phyloP scores from a whole-genome alignment of 345 rosid genomes.

The Brassica incana region DNA sequence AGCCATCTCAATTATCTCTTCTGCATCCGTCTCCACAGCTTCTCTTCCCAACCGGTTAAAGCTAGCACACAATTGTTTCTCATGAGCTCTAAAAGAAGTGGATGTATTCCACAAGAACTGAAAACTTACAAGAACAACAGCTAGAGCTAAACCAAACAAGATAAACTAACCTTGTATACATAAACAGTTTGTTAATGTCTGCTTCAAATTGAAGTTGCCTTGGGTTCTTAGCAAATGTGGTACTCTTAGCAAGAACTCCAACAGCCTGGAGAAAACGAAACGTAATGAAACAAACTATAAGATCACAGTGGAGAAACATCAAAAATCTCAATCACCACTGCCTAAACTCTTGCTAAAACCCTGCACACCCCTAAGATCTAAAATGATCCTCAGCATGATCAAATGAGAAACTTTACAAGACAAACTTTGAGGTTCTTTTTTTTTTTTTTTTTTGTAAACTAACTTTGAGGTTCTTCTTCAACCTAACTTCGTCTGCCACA shows the following conservation, averaged over 20 bases:
- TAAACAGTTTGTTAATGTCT: constrained; percentile 75
- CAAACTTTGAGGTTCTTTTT: not conserved
- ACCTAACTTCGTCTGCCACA: not conserved
- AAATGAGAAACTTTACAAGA: not conserved
- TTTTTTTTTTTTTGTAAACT: too few relatives aligned
- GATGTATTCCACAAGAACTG: not conserved
- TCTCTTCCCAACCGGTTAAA: constrained; percentile 75
- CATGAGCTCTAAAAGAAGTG: constrained; percentile 1
- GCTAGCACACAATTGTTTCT: constrained; percentile 40
- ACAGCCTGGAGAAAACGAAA: constrained; percentile 54
- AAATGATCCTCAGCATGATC: not conserved
- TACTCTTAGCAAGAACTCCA: constrained; percentile 67
- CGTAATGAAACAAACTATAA: constrained; percentile 25
- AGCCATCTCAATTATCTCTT: constrained; percentile 85
- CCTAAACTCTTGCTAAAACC: constrained; percentile 15
- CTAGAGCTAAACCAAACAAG: not conserved
- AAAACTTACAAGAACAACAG: not conserved
- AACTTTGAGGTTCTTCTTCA: too few relatives aligned
- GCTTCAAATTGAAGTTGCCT: constrained; percentile 84
- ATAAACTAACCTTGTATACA: constrained; percentile 66
- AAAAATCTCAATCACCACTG: constrained; percentile 10
- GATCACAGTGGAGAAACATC: not conserved
- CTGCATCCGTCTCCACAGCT: constrained; percentile 79
- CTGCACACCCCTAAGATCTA: not conserved
- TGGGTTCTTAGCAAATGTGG: constrained; percentile 71